Evolutionary conservation across 139 green algal species (phyloP).

Genomic region (Medakamo hakoo): DNA sequence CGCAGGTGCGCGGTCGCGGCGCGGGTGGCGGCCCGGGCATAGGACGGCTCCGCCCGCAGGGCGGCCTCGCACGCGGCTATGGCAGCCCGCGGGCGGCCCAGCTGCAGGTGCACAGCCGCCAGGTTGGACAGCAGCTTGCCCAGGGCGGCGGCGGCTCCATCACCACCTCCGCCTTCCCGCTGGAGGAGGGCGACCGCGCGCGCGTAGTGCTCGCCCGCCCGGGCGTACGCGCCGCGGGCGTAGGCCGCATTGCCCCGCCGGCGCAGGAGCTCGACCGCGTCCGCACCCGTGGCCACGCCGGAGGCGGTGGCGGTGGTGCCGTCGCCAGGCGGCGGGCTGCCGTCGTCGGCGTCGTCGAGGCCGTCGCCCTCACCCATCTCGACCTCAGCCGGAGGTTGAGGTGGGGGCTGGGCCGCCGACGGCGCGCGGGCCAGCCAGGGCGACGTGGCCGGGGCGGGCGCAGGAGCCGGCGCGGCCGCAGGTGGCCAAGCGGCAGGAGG

Average conservation of each 20-base stretch:
- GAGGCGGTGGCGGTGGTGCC: neutral
- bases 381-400: neutral
- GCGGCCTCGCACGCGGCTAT: conserved; percentile 1
- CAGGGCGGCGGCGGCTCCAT: too few species aligned
- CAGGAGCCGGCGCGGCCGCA: neutral
- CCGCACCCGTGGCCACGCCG: neutral
- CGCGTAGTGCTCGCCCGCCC: neutral
- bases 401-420: too few species aligned
- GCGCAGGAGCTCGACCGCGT: neutral
- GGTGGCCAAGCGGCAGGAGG: too few species aligned
- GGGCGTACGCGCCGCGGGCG: neutral
- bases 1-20: conserved; percentile 6
- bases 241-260: neutral
- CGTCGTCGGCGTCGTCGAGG: too few species aligned
- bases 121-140: conserved; percentile 7
- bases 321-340: too few species aligned
- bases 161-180: too few species aligned
- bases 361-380: neutral
- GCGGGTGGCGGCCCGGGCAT: conserved; percentile 1
- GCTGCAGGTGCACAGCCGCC: conserved; percentile 4
- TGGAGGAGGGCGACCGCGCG: neutral
- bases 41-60: conserved; percentile 5
- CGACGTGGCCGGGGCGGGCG: too few species aligned
- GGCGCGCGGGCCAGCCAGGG: neutral
- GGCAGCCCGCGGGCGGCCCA: neutral